Evolutionary conservation across 2,329 filamentous ascomycete genomes (phyloP).

Genomic region (Davidsoniella virescens): DNA sequence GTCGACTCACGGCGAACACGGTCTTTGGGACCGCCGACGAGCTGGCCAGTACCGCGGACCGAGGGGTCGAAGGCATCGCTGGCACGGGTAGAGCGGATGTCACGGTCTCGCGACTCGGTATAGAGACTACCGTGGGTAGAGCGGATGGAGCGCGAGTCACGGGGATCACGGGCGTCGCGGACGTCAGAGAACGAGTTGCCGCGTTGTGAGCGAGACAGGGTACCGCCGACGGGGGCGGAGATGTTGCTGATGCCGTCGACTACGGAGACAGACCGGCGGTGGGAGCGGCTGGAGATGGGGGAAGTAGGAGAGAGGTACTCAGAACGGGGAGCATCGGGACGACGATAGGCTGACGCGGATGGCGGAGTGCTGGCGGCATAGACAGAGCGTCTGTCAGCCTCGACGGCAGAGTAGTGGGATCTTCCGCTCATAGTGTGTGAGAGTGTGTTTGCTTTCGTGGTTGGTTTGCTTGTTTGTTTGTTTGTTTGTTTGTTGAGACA

Average conservation of each 20-base stretch:
- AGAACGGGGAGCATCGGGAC: conserved; percentile 7
- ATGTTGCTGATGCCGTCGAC: conserved; percentile 1
- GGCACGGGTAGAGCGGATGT: conserved; percentile 15
- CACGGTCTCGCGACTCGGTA: background rate
- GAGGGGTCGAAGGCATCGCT: conserved; percentile 33
- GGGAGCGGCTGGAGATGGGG: conserved; percentile 17
- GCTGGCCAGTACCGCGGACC: conserved; percentile 32
- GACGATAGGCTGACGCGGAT: background rate
- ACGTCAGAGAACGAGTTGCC: conserved; percentile 12
- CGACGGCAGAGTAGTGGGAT: conserved; percentile 10
- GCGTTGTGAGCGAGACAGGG: conserved; percentile 15
- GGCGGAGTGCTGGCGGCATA: conserved; percentile 5
- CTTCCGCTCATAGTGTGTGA: conserved; percentile 9
- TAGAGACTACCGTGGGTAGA: conserved; percentile 25
- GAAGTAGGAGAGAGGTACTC: conserved; percentile 16
- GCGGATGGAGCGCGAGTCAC: conserved; percentile 17
- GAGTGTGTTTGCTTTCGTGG: background rate
- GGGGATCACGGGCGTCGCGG: conserved; percentile 6
- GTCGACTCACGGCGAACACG: conserved; percentile 15
- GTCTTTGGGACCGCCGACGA: conserved; percentile 23
- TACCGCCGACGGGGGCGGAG: conserved; percentile 13
- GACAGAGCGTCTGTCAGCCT: conserved; percentile 5
- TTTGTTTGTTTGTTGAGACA: background rate
- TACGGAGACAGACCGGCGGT: conserved; percentile 10
- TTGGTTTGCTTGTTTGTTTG: background rate